Evolutionary conservation across 2,329 filamentous ascomycete genomes (phyloP).

Genomic region (Thielaviopsis populi): DNA sequence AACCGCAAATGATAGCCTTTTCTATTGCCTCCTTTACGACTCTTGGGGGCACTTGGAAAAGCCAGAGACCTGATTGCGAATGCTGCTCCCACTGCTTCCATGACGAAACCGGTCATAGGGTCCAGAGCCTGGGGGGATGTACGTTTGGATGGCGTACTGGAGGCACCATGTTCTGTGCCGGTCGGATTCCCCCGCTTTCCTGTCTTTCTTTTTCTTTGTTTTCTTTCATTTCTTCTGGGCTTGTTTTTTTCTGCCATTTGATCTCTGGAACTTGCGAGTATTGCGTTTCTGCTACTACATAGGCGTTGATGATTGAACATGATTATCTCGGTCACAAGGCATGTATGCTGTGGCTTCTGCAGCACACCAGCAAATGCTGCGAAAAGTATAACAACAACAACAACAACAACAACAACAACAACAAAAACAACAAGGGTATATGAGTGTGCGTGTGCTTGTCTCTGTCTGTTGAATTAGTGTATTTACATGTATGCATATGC

Average conservation of each 20-base stretch:
- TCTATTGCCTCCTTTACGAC: slow-evolving; percentile 14
- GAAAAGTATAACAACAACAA: no score
- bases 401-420: no score
- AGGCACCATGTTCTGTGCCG: neutral
- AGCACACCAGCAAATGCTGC: neutral
- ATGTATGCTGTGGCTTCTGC: neutral
- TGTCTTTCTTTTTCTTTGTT: slow-evolving; percentile 18
- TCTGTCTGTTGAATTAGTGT: neutral
- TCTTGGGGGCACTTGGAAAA: slow-evolving; percentile 5
- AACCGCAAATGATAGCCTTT: slow-evolving; percentile 10
- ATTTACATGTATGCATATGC: neutral
- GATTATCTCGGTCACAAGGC: slow-evolving; percentile 8
- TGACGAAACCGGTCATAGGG: neutral
- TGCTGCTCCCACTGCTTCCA: neutral
- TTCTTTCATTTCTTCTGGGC: slow-evolving; percentile 16
- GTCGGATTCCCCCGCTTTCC: slow-evolving; percentile 17
- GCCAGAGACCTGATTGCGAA: neutral
- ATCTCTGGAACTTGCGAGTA: slow-evolving; percentile 19
- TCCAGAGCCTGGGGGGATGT: neutral
- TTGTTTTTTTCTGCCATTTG: slow-evolving; percentile 22
- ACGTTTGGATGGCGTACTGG: neutral
- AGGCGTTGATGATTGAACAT: slow-evolving; percentile 27
- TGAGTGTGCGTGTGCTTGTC: no score
- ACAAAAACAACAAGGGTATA: no score
- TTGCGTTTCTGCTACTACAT: slow-evolving; percentile 23